Evolutionary conservation across 2,329 filamentous ascomycete species (phyloP), one percentile per base, ranked within the genome.

Genomic region (Basipetospora chlamydospora): DNA sequence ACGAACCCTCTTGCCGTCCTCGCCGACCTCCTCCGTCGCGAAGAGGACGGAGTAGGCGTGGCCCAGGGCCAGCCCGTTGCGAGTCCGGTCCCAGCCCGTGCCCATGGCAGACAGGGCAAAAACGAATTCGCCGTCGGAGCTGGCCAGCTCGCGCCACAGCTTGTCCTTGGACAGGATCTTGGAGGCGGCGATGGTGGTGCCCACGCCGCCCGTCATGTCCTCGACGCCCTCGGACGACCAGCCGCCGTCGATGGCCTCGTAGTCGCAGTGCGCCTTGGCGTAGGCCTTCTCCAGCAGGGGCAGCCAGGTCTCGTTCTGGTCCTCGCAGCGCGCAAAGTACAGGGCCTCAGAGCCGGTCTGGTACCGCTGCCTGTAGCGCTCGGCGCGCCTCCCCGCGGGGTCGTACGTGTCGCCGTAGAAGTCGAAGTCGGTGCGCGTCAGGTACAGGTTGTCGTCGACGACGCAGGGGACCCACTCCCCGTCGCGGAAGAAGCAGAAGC

Each of bases 401-500:
- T 60, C 57, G 39, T 60, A 60, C n/a, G 50, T 43, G 33, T 59
- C 51, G 9, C 57, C 55, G 41, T 51, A 63, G 11, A 57, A 56
- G 20, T 55, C 53, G 39, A 62, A 63, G 31, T 56, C 52, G 0
- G 59, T 58, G 8, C 49, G 51, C 30, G 59, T 56, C 28, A 63
- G 62, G 39, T 61, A 55, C 56, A 72, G 58, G 44, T 70, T 72
- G 47, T 73, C 68, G 37, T 72, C 68, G 28, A 72, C 67, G 44
- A 72, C 67, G 50, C 68, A 66, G 1, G 64, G 69, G 43, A 67
- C 59, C 67, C 81, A 88, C 52, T 83, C 80, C 15, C 80, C 80
- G 46, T 88, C 83, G 45, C 82, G 70, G 54, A 81, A 73, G 50
- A 90, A 88, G 12, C 90, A 81, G 45, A 90, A 90, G 1, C 84